phyloP scores from a whole-genome alignment of 169 alveolate species.

The Eimeria acervulina region DNA sequence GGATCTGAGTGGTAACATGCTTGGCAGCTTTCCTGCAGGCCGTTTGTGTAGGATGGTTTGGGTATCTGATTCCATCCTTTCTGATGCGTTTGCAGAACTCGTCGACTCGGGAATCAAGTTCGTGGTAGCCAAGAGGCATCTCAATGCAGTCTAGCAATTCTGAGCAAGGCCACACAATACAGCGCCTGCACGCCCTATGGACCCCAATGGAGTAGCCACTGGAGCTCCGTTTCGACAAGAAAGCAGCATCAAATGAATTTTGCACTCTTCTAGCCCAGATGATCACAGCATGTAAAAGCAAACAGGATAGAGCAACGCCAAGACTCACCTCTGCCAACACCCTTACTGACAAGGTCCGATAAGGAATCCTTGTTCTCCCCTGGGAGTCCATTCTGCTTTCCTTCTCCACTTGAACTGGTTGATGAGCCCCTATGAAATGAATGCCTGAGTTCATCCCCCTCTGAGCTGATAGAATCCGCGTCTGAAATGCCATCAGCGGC shows the following conservation, averaged over 20 bases:
- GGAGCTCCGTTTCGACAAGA: neutral
- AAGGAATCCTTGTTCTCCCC: neutral
- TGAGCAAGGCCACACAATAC: neutral
- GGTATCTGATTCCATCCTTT: neutral
- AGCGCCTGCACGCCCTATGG: neutral
- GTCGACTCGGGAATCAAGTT: conserved; percentile 29
- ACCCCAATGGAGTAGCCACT: neutral
- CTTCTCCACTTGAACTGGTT: neutral
- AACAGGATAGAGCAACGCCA: neutral
- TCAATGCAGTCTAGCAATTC: conserved; percentile 58
- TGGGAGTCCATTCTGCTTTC: neutral
- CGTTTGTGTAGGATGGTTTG: conserved; percentile 47
- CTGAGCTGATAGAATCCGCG: neutral
- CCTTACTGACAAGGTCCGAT: conserved; percentile 16
- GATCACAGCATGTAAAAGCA: neutral
- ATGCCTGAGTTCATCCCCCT: neutral
- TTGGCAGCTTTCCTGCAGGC: conserved; percentile 54
- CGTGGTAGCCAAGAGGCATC: conserved; percentile 60
- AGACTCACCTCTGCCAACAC: conserved; percentile 46
- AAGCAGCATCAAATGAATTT: neutral
- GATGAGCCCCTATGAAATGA: neutral
- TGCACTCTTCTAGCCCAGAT: neutral
- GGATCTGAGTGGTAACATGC: conserved; percentile 16
- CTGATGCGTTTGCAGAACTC: neutral
- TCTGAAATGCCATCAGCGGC: neutral